Percentiles rank a stretch among this genome's conserved stretches.
These are phyloP conservation scores for Colletotrichum sp. DNA, from an alignment of 2,329 filamentous ascomycete species.

Conservation along the genomic window DNA sequence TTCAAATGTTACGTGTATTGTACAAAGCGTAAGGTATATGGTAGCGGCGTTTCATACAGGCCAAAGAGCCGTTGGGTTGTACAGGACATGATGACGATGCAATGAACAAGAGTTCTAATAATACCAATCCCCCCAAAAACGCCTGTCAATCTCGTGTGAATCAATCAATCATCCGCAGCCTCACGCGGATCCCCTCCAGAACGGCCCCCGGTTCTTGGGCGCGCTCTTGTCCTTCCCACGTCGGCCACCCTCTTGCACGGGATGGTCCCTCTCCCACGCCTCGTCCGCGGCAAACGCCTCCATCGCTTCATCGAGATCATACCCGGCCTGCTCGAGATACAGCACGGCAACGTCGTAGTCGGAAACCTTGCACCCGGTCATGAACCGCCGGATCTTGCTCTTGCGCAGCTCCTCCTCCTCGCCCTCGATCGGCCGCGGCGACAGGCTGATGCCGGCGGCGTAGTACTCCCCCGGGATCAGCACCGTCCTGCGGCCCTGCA, in stretches of 20 bases:
- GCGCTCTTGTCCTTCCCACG: slow-evolving; percentile 27
- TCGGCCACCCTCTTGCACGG: slow-evolving; percentile 48
- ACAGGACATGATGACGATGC: slow-evolving; percentile 22
- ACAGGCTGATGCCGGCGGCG: slow-evolving; percentile 69
- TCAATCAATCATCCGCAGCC: neutral
- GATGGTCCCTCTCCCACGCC: slow-evolving; percentile 75
- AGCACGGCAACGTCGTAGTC: slow-evolving; percentile 79
- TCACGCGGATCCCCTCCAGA: slow-evolving; percentile 32
- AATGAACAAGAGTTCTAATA: slow-evolving; percentile 22
- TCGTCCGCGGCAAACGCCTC: slow-evolving; percentile 73
- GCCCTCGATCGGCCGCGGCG: slow-evolving; percentile 73
- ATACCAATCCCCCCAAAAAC: neutral
- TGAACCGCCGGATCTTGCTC: slow-evolving; percentile 74
- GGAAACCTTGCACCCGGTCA: slow-evolving; percentile 78
- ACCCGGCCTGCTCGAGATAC: slow-evolving; percentile 74
- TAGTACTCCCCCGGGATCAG: slow-evolving; percentile 76
- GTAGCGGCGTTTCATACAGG: slow-evolving; percentile 18
- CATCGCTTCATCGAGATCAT: slow-evolving; percentile 70
- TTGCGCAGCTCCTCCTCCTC: slow-evolving; percentile 78
- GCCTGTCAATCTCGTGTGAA: neutral
- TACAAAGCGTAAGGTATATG: slow-evolving; percentile 15
- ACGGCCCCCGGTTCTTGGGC: slow-evolving; percentile 29
- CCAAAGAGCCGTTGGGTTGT: slow-evolving; percentile 12
- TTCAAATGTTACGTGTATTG: neutral
- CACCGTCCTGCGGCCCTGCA: slow-evolving; percentile 71